A percentile compares a stretch with the other conserved stretches of the same genome.
Evolutionary conservation across 1,284 basidiomycete genomes (phyloP).

Genomic region (Termitomyces sp.): DNA sequence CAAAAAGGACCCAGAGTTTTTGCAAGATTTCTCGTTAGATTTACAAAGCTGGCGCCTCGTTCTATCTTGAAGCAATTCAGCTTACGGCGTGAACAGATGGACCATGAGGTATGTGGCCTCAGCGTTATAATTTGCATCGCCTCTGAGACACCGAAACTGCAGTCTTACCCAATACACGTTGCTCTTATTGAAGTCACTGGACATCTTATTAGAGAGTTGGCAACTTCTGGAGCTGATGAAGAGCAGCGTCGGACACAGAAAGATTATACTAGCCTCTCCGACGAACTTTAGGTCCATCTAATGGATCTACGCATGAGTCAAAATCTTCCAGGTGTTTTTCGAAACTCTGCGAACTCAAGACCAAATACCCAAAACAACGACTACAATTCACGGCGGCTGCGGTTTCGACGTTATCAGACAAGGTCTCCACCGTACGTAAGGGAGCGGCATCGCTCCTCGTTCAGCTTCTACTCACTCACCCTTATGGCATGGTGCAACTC

Average conservation of each 20-base stretch:
- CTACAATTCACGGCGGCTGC: conserved; percentile 73
- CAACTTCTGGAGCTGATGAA: conserved; percentile 50
- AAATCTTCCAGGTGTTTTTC: conserved; percentile 77
- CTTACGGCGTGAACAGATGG: conserved; percentile 79
- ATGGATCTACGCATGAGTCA: conserved; percentile 91
- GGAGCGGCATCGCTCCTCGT: conserved; percentile 77
- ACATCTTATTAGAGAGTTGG: conserved; percentile 74
- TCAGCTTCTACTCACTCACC: conserved; percentile 83
- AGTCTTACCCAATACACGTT: conserved; percentile 96
- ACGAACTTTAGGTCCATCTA: conserved; percentile 80
- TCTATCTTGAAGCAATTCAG: conserved; percentile 88
- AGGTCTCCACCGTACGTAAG: conserved; percentile 84
- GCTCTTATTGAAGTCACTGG: conserved; percentile 87
- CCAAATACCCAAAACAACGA: conserved; percentile 87
- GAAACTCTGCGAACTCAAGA: conserved; percentile 67
- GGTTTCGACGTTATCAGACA: conserved; percentile 84
- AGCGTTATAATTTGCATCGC: neutral
- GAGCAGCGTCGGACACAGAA: conserved; percentile 65
- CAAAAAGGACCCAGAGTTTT: conserved; percentile 86
- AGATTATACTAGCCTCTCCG: conserved; percentile 77
- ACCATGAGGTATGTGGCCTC: conserved; percentile 71
- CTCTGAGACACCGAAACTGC: conserved; percentile 6
- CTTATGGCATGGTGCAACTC: conserved; percentile 81
- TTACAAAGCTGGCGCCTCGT: conserved; percentile 83
- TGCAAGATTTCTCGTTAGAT: conserved; percentile 79